Base-by-base conservation (phyloP, 2,329 filamentous ascomycete genomes). In the Anisogramma anomala region DNA sequence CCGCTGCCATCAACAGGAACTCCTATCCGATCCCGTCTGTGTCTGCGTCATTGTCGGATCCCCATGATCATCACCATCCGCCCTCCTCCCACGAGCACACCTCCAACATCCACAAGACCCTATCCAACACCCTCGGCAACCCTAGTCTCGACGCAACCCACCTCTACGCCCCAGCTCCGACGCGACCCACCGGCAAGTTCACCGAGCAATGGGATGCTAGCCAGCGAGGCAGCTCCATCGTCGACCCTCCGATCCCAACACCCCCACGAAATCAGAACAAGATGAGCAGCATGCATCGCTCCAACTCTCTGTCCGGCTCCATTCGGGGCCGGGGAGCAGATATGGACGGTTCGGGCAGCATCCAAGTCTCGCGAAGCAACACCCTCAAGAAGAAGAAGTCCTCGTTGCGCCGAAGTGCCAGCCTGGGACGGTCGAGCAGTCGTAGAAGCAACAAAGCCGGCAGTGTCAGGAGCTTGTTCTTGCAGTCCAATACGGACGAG, bases 351-450 rank as follows among this genome's bases (percentile, higher is more conserved):
- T 52, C 58, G 33, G 58, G 55, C 35, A 33, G 49, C 36, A 58
- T 60, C 34, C 56, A 63, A 30, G 60, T 71, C 20, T 62, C 64
- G 36, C 62, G 72, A 31, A 63, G 64, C 36, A 84, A 85, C 45
- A 95, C 88, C 0, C 69, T 96, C n/a, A n/a, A n/a, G 52, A 91
- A 85, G 68, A 96, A 96, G 70, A 91, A 86, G 62, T 68, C 68
- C 18, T 94, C 87, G 8, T 58, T 95, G 44, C 80, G 80, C 50
- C 76, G 82, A 53, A 77, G 71, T 46, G 73, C 69, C 28, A 93
- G 86, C 55, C 56, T 94, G 50, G 82, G 79, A 60, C 81, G 87
- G 52, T 87, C 79, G 57, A 71, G 78, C 49, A 95, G 88, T 61
- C 79, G 82, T 40, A 76, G 79, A 52, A 94, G 85, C 59, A 75